Evolutionary conservation across 2,329 filamentous ascomycete genomes (phyloP), one percentile per base, ranked within the genome.

Genomic region (Fusarium cicatricum): DNA sequence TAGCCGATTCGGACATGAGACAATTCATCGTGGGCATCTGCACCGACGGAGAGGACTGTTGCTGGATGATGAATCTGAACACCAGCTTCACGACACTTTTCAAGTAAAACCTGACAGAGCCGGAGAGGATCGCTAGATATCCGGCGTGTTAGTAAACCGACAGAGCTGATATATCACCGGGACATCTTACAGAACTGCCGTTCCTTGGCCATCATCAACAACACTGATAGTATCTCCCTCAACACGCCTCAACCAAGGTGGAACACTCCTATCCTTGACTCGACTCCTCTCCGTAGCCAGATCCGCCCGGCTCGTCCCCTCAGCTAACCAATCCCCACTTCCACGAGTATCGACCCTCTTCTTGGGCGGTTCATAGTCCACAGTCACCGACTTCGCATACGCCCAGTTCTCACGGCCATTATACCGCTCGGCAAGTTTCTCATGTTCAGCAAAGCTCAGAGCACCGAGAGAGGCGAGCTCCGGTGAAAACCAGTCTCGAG

Each of bases 371-470:
- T 72, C 70, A 51, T 81, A 80, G 60, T 81, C 86, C 38, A 90
- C 72, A 1, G 85, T 83, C 0, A 82, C 87, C 46, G 86, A 89
- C 14, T 74, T 56, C 4, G 76, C 63, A 50, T 82, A 84, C 2
- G 77, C 75, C 82, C 81, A 84, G 49, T 76, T 82, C 61, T 79
- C 72, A 2, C 73, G 71, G 1, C 90, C 90, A 52, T 80, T 76
- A 57, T 90, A 70, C 43, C 82, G 70, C 26, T 82, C 79, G 0
- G 90, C 88, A 11, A 93, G 80, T 37, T 82, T 75, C 58, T 79
- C 78, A 72, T 94, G 90, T 46, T 92, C 80, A 5, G 81, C 80
- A 68, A 90, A 94, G 34, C 87, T 90, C 11, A 93, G 78, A 1
- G 80, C 80, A 8, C 85, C 90, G 1, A 93, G 78, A 1, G 80